Base-by-base conservation (phyloP, 2,329 filamentous ascomycete genomes). In the Phaeosphaeria sp. region DNA sequence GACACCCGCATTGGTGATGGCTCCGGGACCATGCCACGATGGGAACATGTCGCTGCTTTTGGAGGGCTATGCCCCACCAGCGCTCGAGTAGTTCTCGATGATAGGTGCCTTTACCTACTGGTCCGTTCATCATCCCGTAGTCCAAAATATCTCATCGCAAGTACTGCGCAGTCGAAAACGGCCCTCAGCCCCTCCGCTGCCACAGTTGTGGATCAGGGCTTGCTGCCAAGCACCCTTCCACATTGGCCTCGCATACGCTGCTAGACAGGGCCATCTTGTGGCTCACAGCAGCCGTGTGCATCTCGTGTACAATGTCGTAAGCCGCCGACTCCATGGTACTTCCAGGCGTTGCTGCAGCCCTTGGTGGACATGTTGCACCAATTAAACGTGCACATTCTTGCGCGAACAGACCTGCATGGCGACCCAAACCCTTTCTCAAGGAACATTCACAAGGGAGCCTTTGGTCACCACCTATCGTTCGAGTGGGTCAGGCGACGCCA, bases 1-100 rank as follows among this genome's bases (percentile, higher is more conserved):
- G 66, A 63, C 65, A 61, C 64, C 73, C 72, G 74, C 72, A 76
- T 76, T 63, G 68, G 74, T 75, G 62, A 65, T 68, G 65, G 67
- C 60, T 66, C 71, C 63, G 62, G 60, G 62, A 67, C 62, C 65
- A 72, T 72, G 65, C 72, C 70, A 70, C 71, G 64, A 69, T 59
- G 54, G 67, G 67, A 64, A 68, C 50, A 56, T 58, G 56, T 54
- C 62, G 71, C 73, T 75, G 74, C 64, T 77, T 78, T 74, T 72
- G 71, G 70, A 64, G 52, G 50, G 55, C 58, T 36, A 60, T 59
- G 53, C 60, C 57, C 52, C 55, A 56, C 59, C 58, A 62, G 54
- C 59, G 55, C 66, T 62, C 58, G 58, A 63, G 60, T 58, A 55
- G 48, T 58, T 63, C 61, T 55, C 62, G 63, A 68, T 60, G 62